Percentiles rank a stretch among this genome's conserved stretches.
phyloP scores from a whole-genome alignment of 2,329 filamentous ascomycete genomes.

The Niveomyces coronatus region DNA sequence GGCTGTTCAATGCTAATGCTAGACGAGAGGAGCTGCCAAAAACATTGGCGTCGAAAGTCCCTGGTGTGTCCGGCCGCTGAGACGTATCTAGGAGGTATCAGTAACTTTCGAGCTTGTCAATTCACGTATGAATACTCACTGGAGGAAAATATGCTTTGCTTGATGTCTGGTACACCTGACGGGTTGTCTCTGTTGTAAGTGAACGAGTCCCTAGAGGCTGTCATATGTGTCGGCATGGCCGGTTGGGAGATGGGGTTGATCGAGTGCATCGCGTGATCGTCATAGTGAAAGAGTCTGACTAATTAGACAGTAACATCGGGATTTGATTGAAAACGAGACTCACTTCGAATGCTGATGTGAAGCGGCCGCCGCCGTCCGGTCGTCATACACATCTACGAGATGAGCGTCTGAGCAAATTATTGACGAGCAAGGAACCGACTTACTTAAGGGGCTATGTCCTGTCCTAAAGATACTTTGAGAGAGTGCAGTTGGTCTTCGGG shows the following conservation, averaged over 20 bases:
- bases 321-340: neutral
- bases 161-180: conserved; percentile 6
- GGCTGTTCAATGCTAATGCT: conserved; percentile 2
- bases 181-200: neutral
- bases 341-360: conserved; percentile 1
- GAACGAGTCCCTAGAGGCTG: neutral
- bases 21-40: conserved; percentile 7
- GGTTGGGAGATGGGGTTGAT: conserved; percentile 8
- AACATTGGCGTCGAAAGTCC: neutral
- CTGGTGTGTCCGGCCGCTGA: neutral
- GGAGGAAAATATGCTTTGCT: conserved; percentile 1
- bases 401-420: neutral
- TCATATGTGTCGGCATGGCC: neutral
- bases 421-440: neutral
- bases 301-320: neutral
- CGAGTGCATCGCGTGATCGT: neutral
- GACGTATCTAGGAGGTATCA: neutral
- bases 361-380: neutral
- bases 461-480: conserved; percentile 1
- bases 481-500: neutral
- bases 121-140: neutral
- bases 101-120: too few relatives aligned
- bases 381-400: conserved; percentile 2
- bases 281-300: neutral
- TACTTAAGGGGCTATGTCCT: conserved; percentile 1